A percentile compares a stretch with the other conserved stretches of the same genome.
phyloP scores from a whole-genome alignment of 1,139 yeast genomes.

The Nakaseomyces sp. region DNA sequence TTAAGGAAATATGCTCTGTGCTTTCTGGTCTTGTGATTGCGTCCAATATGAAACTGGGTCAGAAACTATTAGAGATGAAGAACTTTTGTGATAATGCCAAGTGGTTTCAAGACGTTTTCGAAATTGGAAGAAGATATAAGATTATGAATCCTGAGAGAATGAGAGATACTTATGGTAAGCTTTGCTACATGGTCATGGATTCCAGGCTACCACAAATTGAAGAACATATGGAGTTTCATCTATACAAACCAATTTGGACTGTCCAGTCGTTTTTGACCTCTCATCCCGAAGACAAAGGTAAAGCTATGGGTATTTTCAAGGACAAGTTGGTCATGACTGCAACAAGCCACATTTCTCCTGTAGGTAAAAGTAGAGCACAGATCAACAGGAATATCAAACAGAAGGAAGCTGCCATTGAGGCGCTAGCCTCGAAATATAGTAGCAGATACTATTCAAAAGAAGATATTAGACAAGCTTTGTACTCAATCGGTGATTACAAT shows the following conservation, averaged over 20 bases:
- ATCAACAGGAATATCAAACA: constrained; percentile 49
- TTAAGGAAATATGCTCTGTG: constrained; percentile 65
- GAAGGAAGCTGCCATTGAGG: constrained; percentile 57
- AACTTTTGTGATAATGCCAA: constrained; percentile 56
- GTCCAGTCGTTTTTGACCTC: constrained; percentile 41
- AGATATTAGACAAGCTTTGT: constrained; percentile 54
- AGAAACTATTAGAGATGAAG: constrained; percentile 49
- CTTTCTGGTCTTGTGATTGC: constrained; percentile 68
- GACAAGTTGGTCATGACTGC: constrained; percentile 53
- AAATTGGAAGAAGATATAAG: constrained; percentile 67
- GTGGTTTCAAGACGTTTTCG: constrained; percentile 61
- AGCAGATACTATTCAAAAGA: constrained; percentile 37
- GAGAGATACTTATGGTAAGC: constrained; percentile 65
- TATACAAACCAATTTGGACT: constrained; percentile 59
- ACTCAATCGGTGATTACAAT: constrained; percentile 67
- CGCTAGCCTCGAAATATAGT: constrained; percentile 38
- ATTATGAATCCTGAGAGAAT: constrained; percentile 72
- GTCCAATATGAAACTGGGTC: constrained; percentile 58
- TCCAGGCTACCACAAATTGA: constrained; percentile 60
- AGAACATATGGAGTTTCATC: constrained; percentile 60
- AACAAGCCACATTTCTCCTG: constrained; percentile 53
- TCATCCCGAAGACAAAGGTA: constrained; percentile 32
- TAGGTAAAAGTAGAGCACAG: constrained; percentile 42
- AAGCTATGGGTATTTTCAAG: constrained; percentile 39
- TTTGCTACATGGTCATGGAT: constrained; percentile 76